A percentile compares a stretch with the other conserved stretches of the same genome.
Conservation (phyloP, 2,329 filamentous ascomycete species). For the Grosmannia huntii region DNA sequence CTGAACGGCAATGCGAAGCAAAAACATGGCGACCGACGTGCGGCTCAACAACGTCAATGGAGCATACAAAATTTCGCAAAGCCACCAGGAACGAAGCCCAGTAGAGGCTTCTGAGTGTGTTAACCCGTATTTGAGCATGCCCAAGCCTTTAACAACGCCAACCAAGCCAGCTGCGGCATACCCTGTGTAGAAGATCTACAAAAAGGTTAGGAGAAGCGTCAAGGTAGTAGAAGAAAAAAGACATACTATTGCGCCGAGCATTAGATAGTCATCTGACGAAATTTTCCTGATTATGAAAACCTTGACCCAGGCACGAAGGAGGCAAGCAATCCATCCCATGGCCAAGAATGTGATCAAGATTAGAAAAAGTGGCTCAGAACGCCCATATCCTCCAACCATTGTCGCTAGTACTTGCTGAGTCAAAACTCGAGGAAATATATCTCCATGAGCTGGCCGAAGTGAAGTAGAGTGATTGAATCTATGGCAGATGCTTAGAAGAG, state of each 20-base stretch:
- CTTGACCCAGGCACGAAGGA: constrained; percentile 32
- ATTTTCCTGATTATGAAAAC: constrained; percentile 27
- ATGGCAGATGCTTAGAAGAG: no score
- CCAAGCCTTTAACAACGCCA: constrained; percentile 20
- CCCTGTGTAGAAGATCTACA: constrained; percentile 22
- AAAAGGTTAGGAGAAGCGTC: no score
- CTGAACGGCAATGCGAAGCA: constrained; percentile 25
- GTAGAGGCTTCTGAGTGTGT: constrained; percentile 13
- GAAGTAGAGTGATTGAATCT: background rate
- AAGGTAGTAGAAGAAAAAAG: background rate
- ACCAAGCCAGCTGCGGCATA: constrained; percentile 20
- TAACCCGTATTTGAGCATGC: constrained; percentile 14
- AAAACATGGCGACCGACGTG: constrained; percentile 27
- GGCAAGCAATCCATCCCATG: constrained; percentile 20
- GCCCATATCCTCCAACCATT: constrained; percentile 2
- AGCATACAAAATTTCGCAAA: constrained; percentile 27
- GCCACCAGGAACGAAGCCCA: constrained; percentile 24
- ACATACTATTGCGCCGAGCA: constrained; percentile 29
- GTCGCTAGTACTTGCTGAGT: background rate
- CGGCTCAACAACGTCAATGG: constrained; percentile 26
- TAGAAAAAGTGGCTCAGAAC: constrained; percentile 7
- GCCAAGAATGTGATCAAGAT: constrained; percentile 7
- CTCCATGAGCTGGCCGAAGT: background rate
- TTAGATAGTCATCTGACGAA: constrained; percentile 33
- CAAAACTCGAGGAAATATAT: background rate